Base-by-base conservation (phyloP, 345 rosid species). In the Citrus medica region DNA sequence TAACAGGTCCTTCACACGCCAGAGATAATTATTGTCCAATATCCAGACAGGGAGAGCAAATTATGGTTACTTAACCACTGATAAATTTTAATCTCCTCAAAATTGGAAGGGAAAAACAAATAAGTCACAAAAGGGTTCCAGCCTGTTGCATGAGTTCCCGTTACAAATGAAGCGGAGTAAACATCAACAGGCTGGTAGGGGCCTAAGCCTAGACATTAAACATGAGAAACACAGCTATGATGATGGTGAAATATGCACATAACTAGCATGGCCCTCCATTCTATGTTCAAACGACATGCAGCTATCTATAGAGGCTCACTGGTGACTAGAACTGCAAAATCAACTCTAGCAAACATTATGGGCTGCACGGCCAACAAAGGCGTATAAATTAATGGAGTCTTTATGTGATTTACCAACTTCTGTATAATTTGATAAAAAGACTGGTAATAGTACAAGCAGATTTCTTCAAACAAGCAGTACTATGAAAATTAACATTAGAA, bases 231-330 rank as follows among this genome's bases (percentile, higher is more conserved):
- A 60, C 76, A 37, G 62, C 78, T 46, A 38, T 59, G 78, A 51
- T 82, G 81, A 74, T 56, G 60, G 56, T 37, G 73, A 80, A 69
- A 62, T 30, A 37, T 28, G 48, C 77, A 24, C 16, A 48, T 33
- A 71, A 19, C 9, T 35, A 75, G 59, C 75, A 61, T 64, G 71
- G 70, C 65, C 78, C 70, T 66, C 74, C 74, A 76, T 79, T 21
- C 58, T 28, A 55, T 37, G 42, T 24, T 62, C 13, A 63, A 46
- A 62, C 4, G n/a, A 63, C 70, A 46, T 30, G 56, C 42, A 74
- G 13, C 38, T 35, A 35, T 6, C 25, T 27, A 40, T 24, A 66
- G 66, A 28, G 66, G 35, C 33, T 62, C 76, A 4, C 24, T 24
- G 21, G 51, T 7, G 35, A 58, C 22, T 59, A 48, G 61, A 42